A percentile compares a stretch with the other conserved stretches of the same genome.
These are phyloP conservation scores for Speleostelium caveatum DNA, from an alignment of 78 protist species.

Conservation along the genomic window DNA sequence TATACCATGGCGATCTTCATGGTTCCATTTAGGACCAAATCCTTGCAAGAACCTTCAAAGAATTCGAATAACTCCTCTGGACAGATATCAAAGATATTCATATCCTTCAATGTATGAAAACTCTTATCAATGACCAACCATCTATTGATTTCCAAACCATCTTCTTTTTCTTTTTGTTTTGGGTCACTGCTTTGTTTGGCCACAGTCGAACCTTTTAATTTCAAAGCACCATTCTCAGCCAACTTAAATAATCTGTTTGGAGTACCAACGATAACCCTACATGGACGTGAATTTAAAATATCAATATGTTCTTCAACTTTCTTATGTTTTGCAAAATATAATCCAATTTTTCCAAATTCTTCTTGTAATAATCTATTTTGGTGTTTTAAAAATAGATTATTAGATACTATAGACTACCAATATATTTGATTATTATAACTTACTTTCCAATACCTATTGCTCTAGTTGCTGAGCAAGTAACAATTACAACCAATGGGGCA, in stretches of 20 bases:
- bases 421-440: not conserved
- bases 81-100: conserved; percentile 18
- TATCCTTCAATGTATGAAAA: conserved; percentile 24
- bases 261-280: conserved; percentile 49
- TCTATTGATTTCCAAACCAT: conserved; percentile 4
- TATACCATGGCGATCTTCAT: conserved; percentile 24
- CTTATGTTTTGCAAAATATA: conserved; percentile 68
- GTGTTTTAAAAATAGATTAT: not conserved
- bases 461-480: conserved; percentile 61
- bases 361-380: conserved; percentile 20
- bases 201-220: conserved; percentile 42
- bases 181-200: not conserved
- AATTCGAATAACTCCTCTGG: conserved; percentile 36
- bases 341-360: conserved; percentile 41
- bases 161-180: not conserved
- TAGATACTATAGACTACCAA: not conserved
- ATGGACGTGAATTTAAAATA: conserved; percentile 25
- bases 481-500: conserved; percentile 54
- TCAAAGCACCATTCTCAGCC: conserved; percentile 40
- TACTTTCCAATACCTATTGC: conserved; percentile 71
- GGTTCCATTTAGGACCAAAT: conserved; percentile 8
- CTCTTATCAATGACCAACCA: conserved; percentile 37
- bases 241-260: conserved; percentile 56
- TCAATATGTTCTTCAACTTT: conserved; percentile 69
- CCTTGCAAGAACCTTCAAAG: conserved; percentile 18